Evolutionary conservation across 176 grass and related monocot genomes (phyloP).

Genomic region (Phyllostachys edulis): DNA sequence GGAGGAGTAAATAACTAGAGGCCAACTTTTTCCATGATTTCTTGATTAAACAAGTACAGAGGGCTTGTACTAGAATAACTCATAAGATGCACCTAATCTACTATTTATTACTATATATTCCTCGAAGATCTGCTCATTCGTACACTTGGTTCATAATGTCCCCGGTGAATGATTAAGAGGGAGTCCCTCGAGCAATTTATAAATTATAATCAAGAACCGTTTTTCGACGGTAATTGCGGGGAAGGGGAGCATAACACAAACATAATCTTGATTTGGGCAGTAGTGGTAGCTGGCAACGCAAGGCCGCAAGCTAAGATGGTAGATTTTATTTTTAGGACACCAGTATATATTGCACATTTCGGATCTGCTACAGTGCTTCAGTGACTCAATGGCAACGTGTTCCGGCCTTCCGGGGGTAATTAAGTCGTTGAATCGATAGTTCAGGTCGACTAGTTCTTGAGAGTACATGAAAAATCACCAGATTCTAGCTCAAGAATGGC

Average conservation of each 20-base stretch:
- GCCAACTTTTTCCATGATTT: slow-evolving; percentile 26
- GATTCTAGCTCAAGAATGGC: not conserved
- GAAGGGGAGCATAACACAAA: not conserved
- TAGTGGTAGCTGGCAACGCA: slow-evolving; percentile 35
- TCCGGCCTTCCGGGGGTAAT: not conserved
- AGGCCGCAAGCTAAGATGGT: slow-evolving; percentile 20
- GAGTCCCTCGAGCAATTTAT: slow-evolving; percentile 25
- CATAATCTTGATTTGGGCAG: slow-evolving; percentile 3
- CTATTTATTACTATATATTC: slow-evolving; percentile 51
- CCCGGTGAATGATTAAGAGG: slow-evolving; percentile 31
- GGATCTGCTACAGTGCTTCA: not conserved
- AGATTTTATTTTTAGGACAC: slow-evolving; percentile 25
- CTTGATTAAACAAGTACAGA: slow-evolving; percentile 55
- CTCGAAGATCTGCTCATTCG: slow-evolving; percentile 41
- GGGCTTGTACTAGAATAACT: slow-evolving; percentile 30
- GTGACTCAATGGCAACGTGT: not conserved
- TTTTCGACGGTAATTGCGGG: slow-evolving; percentile 28
- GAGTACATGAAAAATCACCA: not conserved
- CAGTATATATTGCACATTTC: not conserved
- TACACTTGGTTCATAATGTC: slow-evolving; percentile 26
- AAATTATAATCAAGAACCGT: slow-evolving; percentile 41
- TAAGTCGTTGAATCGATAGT: not conserved
- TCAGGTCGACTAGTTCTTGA: not conserved
- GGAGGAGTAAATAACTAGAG: slow-evolving; percentile 13
- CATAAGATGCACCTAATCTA: slow-evolving; percentile 43